Percentiles rank a stretch among this genome's conserved stretches.
Evolutionary conservation across 306 rosid genomes (phyloP).

Genomic region (Quercus aquifolioides): DNA sequence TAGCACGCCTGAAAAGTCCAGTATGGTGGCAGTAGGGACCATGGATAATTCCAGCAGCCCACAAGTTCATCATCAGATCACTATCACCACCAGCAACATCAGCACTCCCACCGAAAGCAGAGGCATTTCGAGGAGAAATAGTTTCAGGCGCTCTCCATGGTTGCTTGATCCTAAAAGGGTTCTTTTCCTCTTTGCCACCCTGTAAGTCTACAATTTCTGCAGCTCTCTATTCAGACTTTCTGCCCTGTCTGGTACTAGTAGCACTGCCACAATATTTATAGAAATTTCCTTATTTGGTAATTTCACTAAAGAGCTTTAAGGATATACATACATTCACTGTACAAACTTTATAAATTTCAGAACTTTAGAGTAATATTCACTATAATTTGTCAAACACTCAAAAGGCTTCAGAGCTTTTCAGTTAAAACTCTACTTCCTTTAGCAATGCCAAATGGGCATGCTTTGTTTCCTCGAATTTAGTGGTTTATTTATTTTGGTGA

Average conservation of each 20-base stretch:
- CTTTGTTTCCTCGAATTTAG: background rate
- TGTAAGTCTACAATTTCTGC: constrained; percentile 46
- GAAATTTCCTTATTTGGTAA: too few relatives aligned
- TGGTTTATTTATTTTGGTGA: constrained; percentile 2
- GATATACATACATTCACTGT: too few relatives aligned
- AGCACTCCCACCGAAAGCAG: constrained; percentile 43
- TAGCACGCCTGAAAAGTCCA: constrained; percentile 46
- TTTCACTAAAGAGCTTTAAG: too few relatives aligned
- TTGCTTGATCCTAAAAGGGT: constrained; percentile 76
- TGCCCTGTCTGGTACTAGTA: too few relatives aligned
- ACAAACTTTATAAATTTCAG: too few relatives aligned
- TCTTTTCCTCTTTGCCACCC: constrained; percentile 80
- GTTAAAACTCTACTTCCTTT: too few relatives aligned
- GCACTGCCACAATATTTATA: too few relatives aligned
- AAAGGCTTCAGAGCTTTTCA: too few relatives aligned
- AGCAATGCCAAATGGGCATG: too few relatives aligned
- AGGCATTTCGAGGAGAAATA: constrained; percentile 48
- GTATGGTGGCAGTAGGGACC: constrained; percentile 34
- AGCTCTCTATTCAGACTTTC: background rate
- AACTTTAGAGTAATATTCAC: too few relatives aligned
- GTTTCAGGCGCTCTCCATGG: constrained; percentile 73
- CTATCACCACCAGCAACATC: constrained; percentile 43
- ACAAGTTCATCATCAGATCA: constrained; percentile 69
- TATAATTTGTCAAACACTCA: too few relatives aligned
- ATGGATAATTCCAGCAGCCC: constrained; percentile 44